Base-by-base conservation (phyloP, 202 grass and related monocot genomes). In the Eragrostis tef region DNA sequence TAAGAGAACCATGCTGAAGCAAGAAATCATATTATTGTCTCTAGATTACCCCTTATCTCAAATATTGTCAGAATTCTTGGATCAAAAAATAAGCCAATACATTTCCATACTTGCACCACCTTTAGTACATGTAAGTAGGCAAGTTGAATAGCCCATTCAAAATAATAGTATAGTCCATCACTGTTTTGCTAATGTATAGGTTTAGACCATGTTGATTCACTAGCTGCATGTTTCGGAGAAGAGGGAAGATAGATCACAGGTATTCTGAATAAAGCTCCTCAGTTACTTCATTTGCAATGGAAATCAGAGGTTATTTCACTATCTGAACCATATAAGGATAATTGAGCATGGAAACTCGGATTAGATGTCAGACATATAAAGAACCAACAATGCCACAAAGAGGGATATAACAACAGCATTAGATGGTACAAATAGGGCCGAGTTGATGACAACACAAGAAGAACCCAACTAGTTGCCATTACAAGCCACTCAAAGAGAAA, bases 401-500 rank as follows among this genome's bases (percentile, higher is more conserved):
- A 68, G 46, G 3, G 36, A 25, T 74, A 69, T 69, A 11, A 75
- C 14, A 42, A 24, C 19, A 56, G 51, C 19, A 88, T 27, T 17
- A 54, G 34, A 67, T 22, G 8, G 58, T 86, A 73, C 58, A 78
- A 61, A 73, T 56, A 34, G 0, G 73, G 15, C n/a, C 46, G 9
- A 79, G n/a, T 69, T 47, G 64, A 42, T 39, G 54, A 7, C 36
- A 66, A 71, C 64, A 79, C 66, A 79, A 39, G 57, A 79, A 83
- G 31, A 78, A 61, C 46, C n/a, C 43, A 50, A 79, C 51, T 75
- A 24, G 58, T 9, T 61, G 57, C 4, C 80, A 61, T 21, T 11
- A 79, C 26, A 87, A 81, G 66, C 81, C 47, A 22, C 25, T 82
- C 49, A 50, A 13, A 27, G 14, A 57, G 26, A 86, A 44, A 57